Evolutionary conservation across 148 eudicot genomes (phyloP), one percentile per base, ranked within the genome.

Genomic region (Chenopodium album): DNA sequence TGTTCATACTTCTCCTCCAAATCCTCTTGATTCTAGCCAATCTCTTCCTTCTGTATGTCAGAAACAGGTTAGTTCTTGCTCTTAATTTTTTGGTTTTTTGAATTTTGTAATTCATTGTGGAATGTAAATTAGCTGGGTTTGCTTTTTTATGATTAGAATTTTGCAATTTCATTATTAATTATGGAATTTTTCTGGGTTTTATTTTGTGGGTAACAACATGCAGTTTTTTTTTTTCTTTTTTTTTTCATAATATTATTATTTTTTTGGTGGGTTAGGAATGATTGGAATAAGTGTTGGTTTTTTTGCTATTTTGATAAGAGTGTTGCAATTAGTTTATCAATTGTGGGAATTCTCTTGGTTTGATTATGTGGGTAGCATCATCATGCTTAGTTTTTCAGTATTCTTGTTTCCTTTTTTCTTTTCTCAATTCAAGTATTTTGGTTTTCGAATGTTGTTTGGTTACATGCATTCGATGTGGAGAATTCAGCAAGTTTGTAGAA

Each of bases 31-130:
- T 76, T 62, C 73, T 69, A 37, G 22, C 1, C 86, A 71, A 23
- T 75, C 76, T 41, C 65, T 80, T 12, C 32, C 78, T 76, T 84
- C 86, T 62, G 12, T 77, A 11, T 84, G 56, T 47, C 80, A 80
- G 9, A 84, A 84, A 19, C 86, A 84, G 86, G 86, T 84, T 13
- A 14, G 10, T 76, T 32, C 0, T 12, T 17, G n/a, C 8, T 22
- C 2, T 29, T 8, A 26, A 8, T 44, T 46, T 50, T 11, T 80
- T 34, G 4, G 2, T n/a, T 2, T 0, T 7, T 48, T 48, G 0
- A 2, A 7, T 9, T 44, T 19, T 10, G 2, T 22, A 47, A 37
- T 37, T 37, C 0, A 5, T 37, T 0, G 62, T 14, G 16, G 19
- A 56, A 56, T 12, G 20, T 56, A 56, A 56, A 56, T 17, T 56